phyloP scores from a whole-genome alignment of 2,329 filamentous ascomycete species.

The Sordariomycetes sp. region DNA sequence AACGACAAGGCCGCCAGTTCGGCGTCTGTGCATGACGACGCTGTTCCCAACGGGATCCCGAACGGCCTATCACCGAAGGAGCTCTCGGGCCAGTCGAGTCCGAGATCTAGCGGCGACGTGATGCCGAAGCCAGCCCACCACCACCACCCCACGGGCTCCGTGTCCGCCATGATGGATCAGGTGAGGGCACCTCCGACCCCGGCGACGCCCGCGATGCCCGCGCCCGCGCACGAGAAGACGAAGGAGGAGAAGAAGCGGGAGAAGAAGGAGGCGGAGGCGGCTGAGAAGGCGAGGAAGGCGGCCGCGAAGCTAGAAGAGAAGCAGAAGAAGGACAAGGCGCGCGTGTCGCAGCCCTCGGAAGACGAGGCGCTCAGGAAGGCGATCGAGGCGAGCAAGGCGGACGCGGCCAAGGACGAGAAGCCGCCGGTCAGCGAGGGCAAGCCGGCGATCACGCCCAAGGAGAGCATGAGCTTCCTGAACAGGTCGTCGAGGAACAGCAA shows the following conservation, averaged over 20 bases:
- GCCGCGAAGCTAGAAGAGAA: slow-evolving; percentile 33
- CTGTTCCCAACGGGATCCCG: slow-evolving; percentile 31
- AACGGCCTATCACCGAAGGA: slow-evolving; percentile 20
- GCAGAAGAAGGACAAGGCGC: slow-evolving; percentile 44
- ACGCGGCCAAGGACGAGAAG: slow-evolving; percentile 34
- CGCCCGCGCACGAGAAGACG: slow-evolving; percentile 18
- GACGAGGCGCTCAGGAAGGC: slow-evolving; percentile 5
- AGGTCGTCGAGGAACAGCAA: slow-evolving; percentile 64
- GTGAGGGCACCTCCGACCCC: slow-evolving; percentile 9
- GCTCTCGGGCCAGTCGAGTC: neutral
- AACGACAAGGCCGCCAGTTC: slow-evolving; percentile 48
- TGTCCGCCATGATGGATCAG: slow-evolving; percentile 4
- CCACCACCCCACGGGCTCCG: slow-evolving; percentile 36
- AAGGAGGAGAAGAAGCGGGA: slow-evolving; percentile 55
- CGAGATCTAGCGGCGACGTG: slow-evolving; percentile 35
- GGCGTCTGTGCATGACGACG: slow-evolving; percentile 33
- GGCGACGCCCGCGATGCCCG: slow-evolving; percentile 2
- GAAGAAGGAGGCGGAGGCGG: slow-evolving; percentile 55
- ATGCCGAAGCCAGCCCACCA: slow-evolving; percentile 55
- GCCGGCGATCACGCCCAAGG: slow-evolving; percentile 23
- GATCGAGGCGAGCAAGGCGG: slow-evolving; percentile 18
- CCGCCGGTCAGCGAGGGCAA: slow-evolving; percentile 23
- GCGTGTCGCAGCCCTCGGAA: slow-evolving; percentile 25
- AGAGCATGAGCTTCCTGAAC: slow-evolving; percentile 42
- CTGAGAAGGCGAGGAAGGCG: slow-evolving; percentile 46